A percentile compares a stretch with the other conserved stretches of the same genome.
Conservation (phyloP, 371 early-diverging fungal genomes). For the Zychaea mexicana region DNA sequence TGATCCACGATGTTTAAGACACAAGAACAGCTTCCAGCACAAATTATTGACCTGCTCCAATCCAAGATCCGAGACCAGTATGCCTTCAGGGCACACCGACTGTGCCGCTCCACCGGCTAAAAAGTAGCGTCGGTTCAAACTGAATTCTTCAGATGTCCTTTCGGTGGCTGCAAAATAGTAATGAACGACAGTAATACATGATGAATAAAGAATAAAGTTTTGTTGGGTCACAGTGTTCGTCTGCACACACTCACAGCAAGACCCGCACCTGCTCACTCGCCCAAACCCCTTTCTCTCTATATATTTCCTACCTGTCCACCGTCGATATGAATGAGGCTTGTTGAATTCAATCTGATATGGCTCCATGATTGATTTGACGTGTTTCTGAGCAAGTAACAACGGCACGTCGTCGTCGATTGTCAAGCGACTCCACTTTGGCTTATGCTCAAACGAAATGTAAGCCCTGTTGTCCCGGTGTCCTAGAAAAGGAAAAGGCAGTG, state of each 20-base stretch:
- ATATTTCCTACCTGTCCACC: conserved; percentile 32
- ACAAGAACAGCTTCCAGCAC: conserved; percentile 41
- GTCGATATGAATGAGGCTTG: conserved; percentile 25
- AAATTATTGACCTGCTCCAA: conserved; percentile 39
- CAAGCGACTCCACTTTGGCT: conserved; percentile 36
- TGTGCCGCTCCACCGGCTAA: conserved; percentile 41
- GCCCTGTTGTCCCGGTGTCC: conserved; percentile 16
- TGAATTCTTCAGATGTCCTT: conserved; percentile 14
- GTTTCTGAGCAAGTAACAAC: conserved; percentile 21
- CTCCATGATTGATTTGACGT: conserved; percentile 30
- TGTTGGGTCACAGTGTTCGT: background rate
- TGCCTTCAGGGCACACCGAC: conserved; percentile 20
- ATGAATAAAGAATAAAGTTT: background rate
- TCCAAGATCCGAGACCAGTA: conserved; percentile 24
- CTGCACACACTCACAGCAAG: background rate
- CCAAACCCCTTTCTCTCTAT: background rate
- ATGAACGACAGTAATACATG: background rate
- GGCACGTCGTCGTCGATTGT: conserved; percentile 27
- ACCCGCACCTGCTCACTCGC: too few species aligned
- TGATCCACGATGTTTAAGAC: conserved; percentile 26
- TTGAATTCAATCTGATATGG: conserved; percentile 39
- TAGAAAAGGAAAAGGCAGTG: background rate
- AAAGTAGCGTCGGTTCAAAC: conserved; percentile 26
- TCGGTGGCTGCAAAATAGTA: conserved; percentile 3
- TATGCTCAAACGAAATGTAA: conserved; percentile 39